phyloP scores from a whole-genome alignment of 352 stramenopile species.

The Phytopythium mirpurense region DNA sequence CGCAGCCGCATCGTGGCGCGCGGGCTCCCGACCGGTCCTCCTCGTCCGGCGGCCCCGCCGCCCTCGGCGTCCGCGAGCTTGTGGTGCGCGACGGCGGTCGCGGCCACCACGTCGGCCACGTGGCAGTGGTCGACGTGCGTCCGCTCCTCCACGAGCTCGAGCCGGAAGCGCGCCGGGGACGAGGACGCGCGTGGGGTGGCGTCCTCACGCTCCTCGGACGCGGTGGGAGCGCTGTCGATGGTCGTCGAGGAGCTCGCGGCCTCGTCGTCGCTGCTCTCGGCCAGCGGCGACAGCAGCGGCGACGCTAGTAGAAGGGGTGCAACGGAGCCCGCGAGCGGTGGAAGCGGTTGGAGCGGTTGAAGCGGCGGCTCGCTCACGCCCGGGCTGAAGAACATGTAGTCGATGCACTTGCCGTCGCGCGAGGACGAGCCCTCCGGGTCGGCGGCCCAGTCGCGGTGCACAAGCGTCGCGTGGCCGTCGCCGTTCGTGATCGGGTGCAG shows the following conservation, averaged over 20 bases:
- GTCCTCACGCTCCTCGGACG: too few relatives aligned
- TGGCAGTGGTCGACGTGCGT: constrained; percentile 60
- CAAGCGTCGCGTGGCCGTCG: constrained; percentile 62
- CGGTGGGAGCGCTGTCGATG: constrained; percentile 4
- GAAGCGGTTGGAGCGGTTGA: too few relatives aligned
- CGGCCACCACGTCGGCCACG: constrained; percentile 26
- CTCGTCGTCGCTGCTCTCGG: constrained; percentile 6
- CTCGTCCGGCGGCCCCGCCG: too few relatives aligned
- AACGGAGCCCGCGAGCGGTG: too few relatives aligned
- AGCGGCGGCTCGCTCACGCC: constrained; percentile 16
- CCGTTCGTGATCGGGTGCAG: constrained; percentile 77
- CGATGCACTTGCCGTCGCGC: constrained; percentile 75
- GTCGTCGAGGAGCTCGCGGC: constrained; percentile 2
- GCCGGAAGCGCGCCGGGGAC: constrained; percentile 21
- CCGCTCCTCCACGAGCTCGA: constrained; percentile 31
- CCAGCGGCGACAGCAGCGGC: constrained; percentile 4
- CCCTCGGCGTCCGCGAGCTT: constrained; percentile 14
- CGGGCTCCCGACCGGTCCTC: too few relatives aligned
- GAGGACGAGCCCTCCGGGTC: constrained; percentile 43
- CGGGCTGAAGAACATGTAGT: constrained; percentile 81
- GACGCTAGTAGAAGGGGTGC: too few relatives aligned
- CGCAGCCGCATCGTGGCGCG: neutral
- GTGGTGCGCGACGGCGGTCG: constrained; percentile 5
- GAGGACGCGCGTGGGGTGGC: neutral
- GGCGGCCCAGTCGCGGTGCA: constrained; percentile 21